These are phyloP conservation scores for Colletotrichum sp. DNA, from an alignment of 2,329 filamentous ascomycete genomes.

Conservation along the genomic window DNA sequence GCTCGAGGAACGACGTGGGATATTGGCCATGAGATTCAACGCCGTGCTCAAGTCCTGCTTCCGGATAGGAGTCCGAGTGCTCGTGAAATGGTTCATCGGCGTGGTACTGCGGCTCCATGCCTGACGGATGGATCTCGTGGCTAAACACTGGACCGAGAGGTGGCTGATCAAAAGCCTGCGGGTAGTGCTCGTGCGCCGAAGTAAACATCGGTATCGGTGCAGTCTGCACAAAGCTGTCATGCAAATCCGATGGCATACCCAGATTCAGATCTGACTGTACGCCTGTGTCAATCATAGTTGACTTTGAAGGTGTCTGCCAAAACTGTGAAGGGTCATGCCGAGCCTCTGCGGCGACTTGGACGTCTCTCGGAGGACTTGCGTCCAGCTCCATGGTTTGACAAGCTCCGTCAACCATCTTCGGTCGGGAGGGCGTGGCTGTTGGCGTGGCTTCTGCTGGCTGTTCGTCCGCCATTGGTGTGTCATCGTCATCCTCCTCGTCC, in stretches of 20 bases:
- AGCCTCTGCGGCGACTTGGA: conserved; percentile 18
- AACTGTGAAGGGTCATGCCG: neutral
- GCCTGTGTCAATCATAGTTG: conserved; percentile 14
- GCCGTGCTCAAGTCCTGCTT: conserved; percentile 1
- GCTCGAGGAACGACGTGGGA: conserved; percentile 4
- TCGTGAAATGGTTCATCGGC: neutral
- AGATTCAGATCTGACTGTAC: conserved; percentile 4
- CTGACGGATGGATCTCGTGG: neutral
- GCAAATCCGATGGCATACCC: neutral
- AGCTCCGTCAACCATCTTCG: conserved; percentile 32
- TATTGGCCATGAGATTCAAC: neutral
- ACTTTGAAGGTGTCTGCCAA: conserved; percentile 12
- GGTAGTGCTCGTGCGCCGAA: neutral
- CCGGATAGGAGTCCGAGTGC: neutral
- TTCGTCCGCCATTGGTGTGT: conserved; percentile 3
- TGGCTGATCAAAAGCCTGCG: conserved; percentile 5
- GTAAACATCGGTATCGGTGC: conserved; percentile 4
- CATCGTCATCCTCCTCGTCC: conserved; percentile 24
- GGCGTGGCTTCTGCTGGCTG: conserved; percentile 7
- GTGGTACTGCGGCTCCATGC: neutral
- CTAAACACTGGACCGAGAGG: neutral
- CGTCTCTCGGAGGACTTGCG: conserved; percentile 17
- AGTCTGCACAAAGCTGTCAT: neutral
- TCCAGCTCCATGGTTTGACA: conserved; percentile 33
- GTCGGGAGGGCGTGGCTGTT: conserved; percentile 21